phyloP scores from a whole-genome alignment of 768 basidiomycete species.

The Heimioporus sp. region DNA sequence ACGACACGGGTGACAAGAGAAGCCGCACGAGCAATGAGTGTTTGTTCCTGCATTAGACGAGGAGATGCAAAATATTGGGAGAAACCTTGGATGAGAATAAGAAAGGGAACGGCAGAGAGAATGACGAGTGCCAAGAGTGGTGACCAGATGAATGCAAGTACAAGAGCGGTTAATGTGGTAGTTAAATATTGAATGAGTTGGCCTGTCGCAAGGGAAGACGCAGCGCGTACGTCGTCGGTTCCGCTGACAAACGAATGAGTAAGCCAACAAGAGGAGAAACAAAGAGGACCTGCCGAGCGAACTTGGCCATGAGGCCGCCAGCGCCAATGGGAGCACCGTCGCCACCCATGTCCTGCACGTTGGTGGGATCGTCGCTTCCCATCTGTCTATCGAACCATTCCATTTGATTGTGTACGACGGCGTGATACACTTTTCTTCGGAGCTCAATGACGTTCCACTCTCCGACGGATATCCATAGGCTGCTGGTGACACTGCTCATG shows the following conservation, averaged over 20 bases:
- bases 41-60: slow-evolving; percentile 64
- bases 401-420: slow-evolving; percentile 70
- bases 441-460: slow-evolving; percentile 75
- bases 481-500: slow-evolving; percentile 71
- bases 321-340: slow-evolving; percentile 64
- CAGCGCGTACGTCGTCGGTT: slow-evolving; percentile 90
- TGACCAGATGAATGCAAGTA: slow-evolving; percentile 79
- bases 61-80: slow-evolving; percentile 72
- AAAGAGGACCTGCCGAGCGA: slow-evolving; percentile 56
- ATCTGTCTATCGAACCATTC: slow-evolving; percentile 90
- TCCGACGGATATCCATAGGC: slow-evolving; percentile 85
- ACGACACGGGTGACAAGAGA: slow-evolving; percentile 78
- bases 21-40: slow-evolving; percentile 66
- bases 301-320: slow-evolving; percentile 92
- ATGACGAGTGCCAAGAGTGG: slow-evolving; percentile 89
- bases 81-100: slow-evolving; percentile 71
- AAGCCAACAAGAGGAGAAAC: not conserved
- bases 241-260: slow-evolving; percentile 53
- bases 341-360: slow-evolving; percentile 34
- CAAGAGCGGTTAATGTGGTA: slow-evolving; percentile 74
- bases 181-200: slow-evolving; percentile 77
- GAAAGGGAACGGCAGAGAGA: slow-evolving; percentile 82
- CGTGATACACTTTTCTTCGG: slow-evolving; percentile 63
- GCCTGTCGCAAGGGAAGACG: slow-evolving; percentile 77
- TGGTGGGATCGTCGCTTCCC: slow-evolving; percentile 49